Conservation (phyloP, 1,139 yeast species). For the Nadsonia starkeyi-henricii region DNA sequence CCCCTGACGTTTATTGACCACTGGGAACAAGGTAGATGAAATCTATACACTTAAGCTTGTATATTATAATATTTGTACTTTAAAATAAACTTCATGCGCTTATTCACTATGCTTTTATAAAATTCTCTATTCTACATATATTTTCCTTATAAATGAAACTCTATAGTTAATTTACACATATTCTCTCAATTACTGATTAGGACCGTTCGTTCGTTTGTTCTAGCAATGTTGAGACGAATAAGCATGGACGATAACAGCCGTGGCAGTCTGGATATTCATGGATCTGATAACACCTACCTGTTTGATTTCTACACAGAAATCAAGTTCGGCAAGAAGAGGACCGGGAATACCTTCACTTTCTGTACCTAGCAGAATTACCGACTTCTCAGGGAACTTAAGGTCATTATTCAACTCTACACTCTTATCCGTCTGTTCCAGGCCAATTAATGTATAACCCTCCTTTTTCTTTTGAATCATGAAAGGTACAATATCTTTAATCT, state of each 20-base stretch:
- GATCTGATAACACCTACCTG: constrained; percentile 87
- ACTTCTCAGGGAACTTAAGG: constrained; percentile 62
- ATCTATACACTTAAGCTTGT: too few relatives aligned
- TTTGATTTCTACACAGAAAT: constrained; percentile 78
- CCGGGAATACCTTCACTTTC: constrained; percentile 93
- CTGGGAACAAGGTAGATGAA: too few relatives aligned
- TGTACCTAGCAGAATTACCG: constrained; percentile 65
- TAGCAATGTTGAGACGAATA: constrained; percentile 59
- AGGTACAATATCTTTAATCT: constrained; percentile 34
- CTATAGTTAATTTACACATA: too few relatives aligned
- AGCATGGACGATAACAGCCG: constrained; percentile 87
- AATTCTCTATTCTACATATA: too few relatives aligned
- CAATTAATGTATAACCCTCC: constrained; percentile 77
- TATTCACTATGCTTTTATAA: too few relatives aligned
- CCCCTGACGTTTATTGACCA: too few relatives aligned
- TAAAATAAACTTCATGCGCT: too few relatives aligned
- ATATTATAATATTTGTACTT: too few relatives aligned
- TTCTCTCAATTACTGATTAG: too few relatives aligned
- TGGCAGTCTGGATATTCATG: constrained; percentile 94
- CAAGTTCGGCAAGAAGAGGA: constrained; percentile 64
- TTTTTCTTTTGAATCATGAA: constrained; percentile 51
- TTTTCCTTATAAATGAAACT: too few relatives aligned
- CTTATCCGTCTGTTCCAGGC: constrained; percentile 84
- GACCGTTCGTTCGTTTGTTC: too few relatives aligned
- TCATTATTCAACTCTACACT: constrained; percentile 54